Percentiles rank a stretch among this genome's conserved stretches.
These are phyloP conservation scores for Penicillium cataractarum DNA, from an alignment of 495 filamentous ascomycete species.

Conservation along the genomic window DNA sequence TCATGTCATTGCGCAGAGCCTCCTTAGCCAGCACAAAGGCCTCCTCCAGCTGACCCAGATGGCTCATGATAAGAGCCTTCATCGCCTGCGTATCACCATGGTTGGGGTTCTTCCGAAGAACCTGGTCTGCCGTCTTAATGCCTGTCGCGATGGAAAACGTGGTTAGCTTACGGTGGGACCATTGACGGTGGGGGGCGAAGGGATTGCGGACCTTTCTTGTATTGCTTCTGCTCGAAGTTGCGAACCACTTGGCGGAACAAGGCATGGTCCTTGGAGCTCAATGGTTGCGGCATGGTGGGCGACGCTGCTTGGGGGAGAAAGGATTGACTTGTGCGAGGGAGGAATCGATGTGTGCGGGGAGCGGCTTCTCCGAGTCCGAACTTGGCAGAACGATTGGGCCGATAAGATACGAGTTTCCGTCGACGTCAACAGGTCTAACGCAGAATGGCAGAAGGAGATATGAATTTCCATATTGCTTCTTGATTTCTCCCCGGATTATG, in stretches of 20 bases:
- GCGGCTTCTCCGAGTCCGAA: constrained; percentile 38
- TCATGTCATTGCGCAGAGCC: constrained; percentile 92
- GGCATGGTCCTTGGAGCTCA: constrained; percentile 86
- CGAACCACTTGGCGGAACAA: constrained; percentile 94
- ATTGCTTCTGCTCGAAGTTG: constrained; percentile 96
- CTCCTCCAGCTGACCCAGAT: constrained; percentile 85
- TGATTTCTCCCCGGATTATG: not conserved
- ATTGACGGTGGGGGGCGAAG: constrained; percentile 1
- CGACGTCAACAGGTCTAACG: not conserved
- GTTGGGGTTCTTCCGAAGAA: constrained; percentile 88
- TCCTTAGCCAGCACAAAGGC: constrained; percentile 91
- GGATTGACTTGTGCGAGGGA: constrained; percentile 42
- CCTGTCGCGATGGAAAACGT: constrained; percentile 51
- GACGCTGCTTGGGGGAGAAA: constrained; percentile 33
- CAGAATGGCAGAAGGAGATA: not conserved
- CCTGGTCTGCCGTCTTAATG: constrained; percentile 90
- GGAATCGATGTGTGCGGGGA: constrained; percentile 51
- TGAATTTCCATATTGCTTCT: not conserved
- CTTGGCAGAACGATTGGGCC: constrained; percentile 32
- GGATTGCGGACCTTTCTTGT: constrained; percentile 74
- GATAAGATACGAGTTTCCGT: constrained; percentile 30
- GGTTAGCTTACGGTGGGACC: constrained; percentile 21
- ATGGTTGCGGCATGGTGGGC: constrained; percentile 73
- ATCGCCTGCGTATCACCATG: constrained; percentile 99
- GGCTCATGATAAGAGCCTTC: constrained; percentile 97